Evolutionary conservation across 345 rosid species (phyloP), one percentile per base, ranked within the genome.

Genomic region (Crucihimalaya himalaica): DNA sequence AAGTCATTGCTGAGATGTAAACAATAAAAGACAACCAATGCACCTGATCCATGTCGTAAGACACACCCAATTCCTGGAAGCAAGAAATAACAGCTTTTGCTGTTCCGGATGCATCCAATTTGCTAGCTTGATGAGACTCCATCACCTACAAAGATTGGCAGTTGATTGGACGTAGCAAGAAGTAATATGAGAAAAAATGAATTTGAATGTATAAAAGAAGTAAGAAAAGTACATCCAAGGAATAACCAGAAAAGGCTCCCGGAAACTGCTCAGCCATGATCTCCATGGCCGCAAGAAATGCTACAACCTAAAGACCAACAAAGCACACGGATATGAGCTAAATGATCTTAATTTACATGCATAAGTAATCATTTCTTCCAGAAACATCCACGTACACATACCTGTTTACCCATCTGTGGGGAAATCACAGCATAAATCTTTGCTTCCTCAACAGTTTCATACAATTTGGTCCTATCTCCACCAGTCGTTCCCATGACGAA

Each of bases 361-460:
- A 39, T 9, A 20, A 25, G 20, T 28, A 47, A n/a, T 23, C 2
- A 16, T 54, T 63, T 32, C 31, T n/a, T 3, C 54, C 20, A 19
- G 25, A 66, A 37, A 16, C 35, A 56, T 29, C 13, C 34, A 34
- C 76, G 58, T 40, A 43, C 31, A 34, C 78, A 62, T 73, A 91
- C 97, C 85, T 90, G 98, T 57, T 95, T 95, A 71, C 99, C 99
- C 99, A 95, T 95, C 77, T 95, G 99, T 15, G 97, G 99, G 12
- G 99, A 95, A 63, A 95, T 88, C 56, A 95, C 94, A 70, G 99
- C 96, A 80, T 90, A 95, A 35, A 66, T 71, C 56, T 83, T 86
- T 21, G 99, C 82, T 40, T 78, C 70, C 61, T 88, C 85, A 66
- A 95, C 96, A 63, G 90, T 85, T 78, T 86, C 87, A 69, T 84